Evolutionary conservation across 257 asterid genomes (phyloP).

Genomic region (Penstemon eatonii): DNA sequence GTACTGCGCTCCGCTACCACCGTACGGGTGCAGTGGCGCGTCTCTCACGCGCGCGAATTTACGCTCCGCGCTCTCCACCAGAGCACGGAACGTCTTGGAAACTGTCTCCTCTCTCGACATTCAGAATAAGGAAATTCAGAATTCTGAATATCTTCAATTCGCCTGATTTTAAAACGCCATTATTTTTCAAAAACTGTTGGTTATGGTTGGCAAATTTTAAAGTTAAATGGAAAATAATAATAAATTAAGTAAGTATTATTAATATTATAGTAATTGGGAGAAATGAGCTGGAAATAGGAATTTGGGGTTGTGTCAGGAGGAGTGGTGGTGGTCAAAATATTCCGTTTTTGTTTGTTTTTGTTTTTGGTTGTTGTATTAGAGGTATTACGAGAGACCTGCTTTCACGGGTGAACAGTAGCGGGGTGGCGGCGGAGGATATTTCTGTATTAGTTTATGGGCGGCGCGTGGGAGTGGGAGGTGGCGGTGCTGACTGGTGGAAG

Average conservation of each 20-base stretch:
- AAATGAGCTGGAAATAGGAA: slow-evolving; percentile 40
- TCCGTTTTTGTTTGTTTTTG: slow-evolving; percentile 26
- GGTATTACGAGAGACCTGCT: no score
- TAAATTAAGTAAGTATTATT: no score
- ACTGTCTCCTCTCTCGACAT: slow-evolving; percentile 65
- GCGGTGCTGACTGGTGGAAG: no score
- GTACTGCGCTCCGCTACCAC: slow-evolving; percentile 51
- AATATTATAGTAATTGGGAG: background rate
- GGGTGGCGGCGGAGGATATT: no score
- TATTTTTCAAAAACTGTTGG: slow-evolving; percentile 13
- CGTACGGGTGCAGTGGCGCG: slow-evolving; percentile 83
- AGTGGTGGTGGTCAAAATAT: slow-evolving; percentile 32
- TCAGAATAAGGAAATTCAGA: background rate
- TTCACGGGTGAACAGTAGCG: no score
- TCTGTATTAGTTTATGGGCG: no score
- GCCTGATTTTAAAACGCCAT: slow-evolving; percentile 32
- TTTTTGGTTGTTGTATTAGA: slow-evolving; percentile 4
- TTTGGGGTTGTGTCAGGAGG: slow-evolving; percentile 33
- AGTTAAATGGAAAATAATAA: no score
- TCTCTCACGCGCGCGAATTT: slow-evolving; percentile 91
- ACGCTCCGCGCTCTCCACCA: slow-evolving; percentile 82
- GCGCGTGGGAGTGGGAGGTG: no score
- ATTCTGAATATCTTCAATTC: slow-evolving; percentile 18
- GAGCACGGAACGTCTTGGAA: slow-evolving; percentile 56
- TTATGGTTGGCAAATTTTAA: background rate